Evolutionary conservation across 768 basidiomycete genomes (phyloP).

Genomic region (Pseudohyphozyma bogoriensis): DNA sequence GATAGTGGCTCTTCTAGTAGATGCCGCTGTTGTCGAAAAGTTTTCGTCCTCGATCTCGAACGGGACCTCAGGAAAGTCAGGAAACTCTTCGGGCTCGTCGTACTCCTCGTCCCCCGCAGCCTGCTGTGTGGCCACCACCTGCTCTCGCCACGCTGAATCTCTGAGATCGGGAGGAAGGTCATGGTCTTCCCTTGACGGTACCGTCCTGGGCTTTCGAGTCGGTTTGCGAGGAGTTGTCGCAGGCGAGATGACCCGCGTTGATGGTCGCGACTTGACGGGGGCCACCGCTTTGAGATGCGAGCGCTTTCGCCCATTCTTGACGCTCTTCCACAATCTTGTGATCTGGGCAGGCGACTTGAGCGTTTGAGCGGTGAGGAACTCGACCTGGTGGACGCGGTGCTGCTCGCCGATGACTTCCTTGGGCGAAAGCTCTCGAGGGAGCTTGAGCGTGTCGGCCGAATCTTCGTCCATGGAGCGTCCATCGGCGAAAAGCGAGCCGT

Average conservation of each 20-base stretch:
- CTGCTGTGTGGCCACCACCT: too few species aligned
- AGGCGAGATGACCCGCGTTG: too few species aligned
- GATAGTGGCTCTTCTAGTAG: neutral
- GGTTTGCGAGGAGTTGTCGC: too few species aligned
- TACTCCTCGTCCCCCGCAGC: too few species aligned
- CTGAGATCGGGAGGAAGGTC: too few species aligned
- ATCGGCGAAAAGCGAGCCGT: slow-evolving; percentile 39
- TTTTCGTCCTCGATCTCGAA: neutral
- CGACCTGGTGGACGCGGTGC: slow-evolving; percentile 56
- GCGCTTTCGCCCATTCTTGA: neutral
- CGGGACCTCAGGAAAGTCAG: neutral
- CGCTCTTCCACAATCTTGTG: slow-evolving; percentile 44
- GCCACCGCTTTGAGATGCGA: too few species aligned
- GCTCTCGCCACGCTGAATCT: too few species aligned
- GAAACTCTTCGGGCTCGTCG: neutral
- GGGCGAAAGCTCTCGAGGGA: slow-evolving; percentile 33
- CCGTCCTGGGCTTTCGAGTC: too few species aligned
- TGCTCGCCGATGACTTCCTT: slow-evolving; percentile 49
- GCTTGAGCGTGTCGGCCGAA: neutral
- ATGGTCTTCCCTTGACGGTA: too few species aligned
- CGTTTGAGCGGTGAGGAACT: slow-evolving; percentile 68
- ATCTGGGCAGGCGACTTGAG: slow-evolving; percentile 62
- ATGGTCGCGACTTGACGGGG: too few species aligned
- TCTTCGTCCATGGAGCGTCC: slow-evolving; percentile 48
- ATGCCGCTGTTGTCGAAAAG: neutral